Conservation (phyloP, 2,329 filamentous ascomycete genomes). For the Colletotrichum sp. region DNA sequence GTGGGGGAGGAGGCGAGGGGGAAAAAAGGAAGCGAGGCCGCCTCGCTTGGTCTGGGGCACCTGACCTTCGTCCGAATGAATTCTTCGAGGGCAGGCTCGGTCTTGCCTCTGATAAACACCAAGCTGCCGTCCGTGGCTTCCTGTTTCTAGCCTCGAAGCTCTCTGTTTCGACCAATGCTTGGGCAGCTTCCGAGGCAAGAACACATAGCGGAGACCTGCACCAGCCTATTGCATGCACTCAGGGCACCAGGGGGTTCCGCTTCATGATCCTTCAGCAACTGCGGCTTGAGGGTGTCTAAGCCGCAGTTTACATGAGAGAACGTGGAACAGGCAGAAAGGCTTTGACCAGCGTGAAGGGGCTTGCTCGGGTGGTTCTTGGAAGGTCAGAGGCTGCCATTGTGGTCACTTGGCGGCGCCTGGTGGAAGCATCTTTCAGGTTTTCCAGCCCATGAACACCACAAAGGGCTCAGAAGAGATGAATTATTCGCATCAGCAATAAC, state of each 20-base stretch:
- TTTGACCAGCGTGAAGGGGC: conserved; percentile 8
- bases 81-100: conserved; percentile 4
- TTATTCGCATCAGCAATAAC: background rate
- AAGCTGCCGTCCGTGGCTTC: conserved; percentile 10
- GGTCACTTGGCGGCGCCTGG: background rate
- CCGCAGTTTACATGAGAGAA: background rate
- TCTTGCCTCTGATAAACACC: conserved; percentile 9
- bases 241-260: background rate
- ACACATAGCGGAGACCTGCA: background rate
- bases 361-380: background rate
- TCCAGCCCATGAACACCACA: background rate
- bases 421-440: background rate
- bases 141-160: background rate
- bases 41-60: background rate
- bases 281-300: background rate
- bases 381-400: background rate
- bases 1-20: background rate
- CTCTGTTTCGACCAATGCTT: conserved; percentile 5
- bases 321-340: background rate
- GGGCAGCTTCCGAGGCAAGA: background rate
- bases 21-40: background rate
- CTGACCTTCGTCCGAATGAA: background rate
- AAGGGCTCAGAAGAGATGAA: background rate
- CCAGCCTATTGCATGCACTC: background rate
- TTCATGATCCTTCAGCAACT: background rate